These are phyloP conservation scores for Podaxis sp. DNA, from an alignment of 768 basidiomycete genomes.

Conservation along the genomic window DNA sequence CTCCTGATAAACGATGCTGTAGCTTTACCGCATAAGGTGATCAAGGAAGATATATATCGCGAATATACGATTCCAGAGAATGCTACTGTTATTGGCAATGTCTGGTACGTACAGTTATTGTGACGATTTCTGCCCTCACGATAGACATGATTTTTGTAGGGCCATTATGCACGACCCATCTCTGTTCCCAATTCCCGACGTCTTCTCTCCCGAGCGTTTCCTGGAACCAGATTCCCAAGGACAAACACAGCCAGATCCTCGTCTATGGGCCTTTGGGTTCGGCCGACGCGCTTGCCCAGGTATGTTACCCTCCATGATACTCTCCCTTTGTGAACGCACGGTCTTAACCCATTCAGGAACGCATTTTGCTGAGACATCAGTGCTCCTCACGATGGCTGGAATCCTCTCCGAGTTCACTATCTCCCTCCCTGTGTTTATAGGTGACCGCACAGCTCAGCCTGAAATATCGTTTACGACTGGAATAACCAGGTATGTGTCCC, in stretches of 20 bases:
- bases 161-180: slow-evolving; percentile 23
- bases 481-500: slow-evolving; percentile 9
- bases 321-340: not conserved
- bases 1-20: not conserved
- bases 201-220: slow-evolving; percentile 19
- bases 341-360: slow-evolving; percentile 4
- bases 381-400: slow-evolving; percentile 16
- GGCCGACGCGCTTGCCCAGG: slow-evolving; percentile 20
- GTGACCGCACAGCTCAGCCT: not conserved
- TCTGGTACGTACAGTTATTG: slow-evolving; percentile 30
- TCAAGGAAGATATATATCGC: slow-evolving; percentile 39
- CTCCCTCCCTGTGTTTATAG: not conserved
- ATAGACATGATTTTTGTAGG: slow-evolving; percentile 10
- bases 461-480: slow-evolving; percentile 15
- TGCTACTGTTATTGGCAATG: slow-evolving; percentile 40
- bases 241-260: slow-evolving; percentile 16
- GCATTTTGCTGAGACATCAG: slow-evolving; percentile 18
- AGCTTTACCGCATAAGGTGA: slow-evolving; percentile 39
- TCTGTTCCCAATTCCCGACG: slow-evolving; percentile 16
- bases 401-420: slow-evolving; percentile 13
- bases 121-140: not conserved
- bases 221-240: not conserved
- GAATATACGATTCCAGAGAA: slow-evolving; percentile 42
- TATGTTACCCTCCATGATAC: not conserved
- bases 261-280: slow-evolving; percentile 19